Evolutionary conservation across 345 rosid genomes (phyloP).

Genomic region (Syzygium oleosum): DNA sequence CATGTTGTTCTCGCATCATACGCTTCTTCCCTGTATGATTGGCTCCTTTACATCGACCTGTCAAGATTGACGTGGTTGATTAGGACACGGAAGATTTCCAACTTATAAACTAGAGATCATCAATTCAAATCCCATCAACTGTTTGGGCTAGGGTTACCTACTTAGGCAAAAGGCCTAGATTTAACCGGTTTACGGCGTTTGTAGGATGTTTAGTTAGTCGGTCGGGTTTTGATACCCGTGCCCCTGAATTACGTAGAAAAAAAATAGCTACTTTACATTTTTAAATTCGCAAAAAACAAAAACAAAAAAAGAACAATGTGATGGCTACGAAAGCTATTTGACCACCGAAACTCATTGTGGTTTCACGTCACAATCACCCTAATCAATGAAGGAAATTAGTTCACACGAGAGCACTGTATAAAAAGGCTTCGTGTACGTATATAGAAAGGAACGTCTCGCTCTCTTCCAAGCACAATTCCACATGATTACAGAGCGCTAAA

Average conservation of each 20-base stretch:
- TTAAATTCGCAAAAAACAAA: neutral
- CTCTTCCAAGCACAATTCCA: neutral
- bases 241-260: neutral
- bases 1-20: neutral
- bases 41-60: neutral
- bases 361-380: neutral
- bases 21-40: neutral
- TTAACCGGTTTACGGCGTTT: neutral
- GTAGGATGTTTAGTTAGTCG: neutral
- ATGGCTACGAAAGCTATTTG: neutral
- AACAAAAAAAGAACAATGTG: neutral
- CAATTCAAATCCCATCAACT: neutral
- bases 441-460: neutral
- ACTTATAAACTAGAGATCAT: neutral
- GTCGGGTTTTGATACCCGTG: rapidly evolving
- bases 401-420: neutral
- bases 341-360: neutral
- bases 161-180: neutral
- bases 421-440: neutral
- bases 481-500: neutral
- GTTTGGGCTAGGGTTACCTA: neutral
- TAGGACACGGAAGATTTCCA: neutral
- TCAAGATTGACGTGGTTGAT: neutral
- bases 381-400: neutral
- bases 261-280: neutral